Evolutionary conservation across 306 rosid genomes (phyloP).

Genomic region (Castanea sativa): DNA sequence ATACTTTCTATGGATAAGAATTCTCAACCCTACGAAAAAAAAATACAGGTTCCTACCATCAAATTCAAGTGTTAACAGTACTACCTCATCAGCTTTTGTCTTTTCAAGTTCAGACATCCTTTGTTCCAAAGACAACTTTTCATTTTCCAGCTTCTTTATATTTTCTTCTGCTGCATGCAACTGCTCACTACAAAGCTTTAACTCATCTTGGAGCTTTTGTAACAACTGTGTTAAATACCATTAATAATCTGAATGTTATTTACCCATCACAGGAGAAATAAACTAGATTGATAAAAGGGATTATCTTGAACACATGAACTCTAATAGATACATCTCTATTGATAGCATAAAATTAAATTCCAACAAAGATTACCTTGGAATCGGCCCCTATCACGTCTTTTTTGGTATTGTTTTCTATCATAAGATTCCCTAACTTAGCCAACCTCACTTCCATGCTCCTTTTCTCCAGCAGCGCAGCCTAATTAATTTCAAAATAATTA

Average conservation of each 20-base stretch:
- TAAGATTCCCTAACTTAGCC: constrained; percentile 52
- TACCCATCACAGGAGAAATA: constrained; percentile 15
- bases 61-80: constrained; percentile 8
- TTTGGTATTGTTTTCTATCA: constrained; percentile 47
- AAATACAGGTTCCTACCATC: constrained; percentile 10
- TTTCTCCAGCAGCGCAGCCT: constrained; percentile 68
- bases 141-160: constrained; percentile 52
- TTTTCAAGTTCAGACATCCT: constrained; percentile 57
- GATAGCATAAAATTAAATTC: constrained; percentile 7
- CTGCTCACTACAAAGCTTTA: constrained; percentile 57
- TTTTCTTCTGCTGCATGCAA: constrained; percentile 61
- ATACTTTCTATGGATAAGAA: constrained; percentile 18
- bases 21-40: constrained; percentile 15
- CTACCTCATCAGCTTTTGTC: constrained; percentile 68
- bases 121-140: constrained; percentile 58
- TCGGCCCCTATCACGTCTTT: constrained; percentile 47
- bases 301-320: constrained; percentile 10
- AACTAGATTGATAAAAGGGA: neutral
- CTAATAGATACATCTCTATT: neutral
- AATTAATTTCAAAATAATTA: constrained; percentile 27
- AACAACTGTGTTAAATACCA: constrained; percentile 37
- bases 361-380: constrained; percentile 49
- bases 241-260: neutral
- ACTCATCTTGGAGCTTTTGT: constrained; percentile 68
- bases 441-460: constrained; percentile 67